phyloP scores from a whole-genome alignment of 805 yeast species.

The Wickerhamiella occidentalis region DNA sequence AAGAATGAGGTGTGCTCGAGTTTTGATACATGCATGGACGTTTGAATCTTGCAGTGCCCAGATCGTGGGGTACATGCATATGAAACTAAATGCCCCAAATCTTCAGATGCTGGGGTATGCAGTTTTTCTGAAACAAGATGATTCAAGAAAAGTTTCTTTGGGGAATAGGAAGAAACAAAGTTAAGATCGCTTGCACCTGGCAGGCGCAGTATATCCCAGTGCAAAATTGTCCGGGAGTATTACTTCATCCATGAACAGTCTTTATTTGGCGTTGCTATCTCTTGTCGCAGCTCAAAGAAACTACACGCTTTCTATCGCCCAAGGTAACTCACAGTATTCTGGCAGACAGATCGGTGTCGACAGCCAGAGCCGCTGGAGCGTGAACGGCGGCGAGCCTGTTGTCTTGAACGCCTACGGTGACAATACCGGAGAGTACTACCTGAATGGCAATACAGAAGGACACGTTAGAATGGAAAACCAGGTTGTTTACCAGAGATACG shows the following conservation, averaged over 20 bases:
- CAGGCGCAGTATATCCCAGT: not conserved
- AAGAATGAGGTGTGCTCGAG: too few relatives aligned
- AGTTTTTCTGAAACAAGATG: not conserved
- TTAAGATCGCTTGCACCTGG: too few relatives aligned
- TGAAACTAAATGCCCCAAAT: not conserved
- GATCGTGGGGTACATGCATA: not conserved
- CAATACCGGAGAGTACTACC: not conserved
- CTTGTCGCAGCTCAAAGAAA: not conserved
- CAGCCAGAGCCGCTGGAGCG: not conserved
- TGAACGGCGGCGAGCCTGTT: not conserved
- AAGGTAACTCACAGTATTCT: not conserved
- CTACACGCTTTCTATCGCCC: not conserved
- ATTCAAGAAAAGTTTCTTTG: not conserved
- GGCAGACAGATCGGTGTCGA: not conserved
- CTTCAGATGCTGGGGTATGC: not conserved
- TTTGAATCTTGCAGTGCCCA: not conserved
- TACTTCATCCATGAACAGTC: slow-evolving; percentile 2
- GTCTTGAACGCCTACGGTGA: not conserved
- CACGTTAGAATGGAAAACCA: not conserved
- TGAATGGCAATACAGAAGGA: not conserved
- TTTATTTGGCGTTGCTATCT: not conserved
- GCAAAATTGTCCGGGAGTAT: not conserved
- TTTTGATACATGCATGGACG: not conserved
- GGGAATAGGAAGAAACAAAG: too few relatives aligned
- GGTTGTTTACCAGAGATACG: not conserved